phyloP scores from a whole-genome alignment of 2,329 filamentous ascomycete genomes.

The Pezicula neosporulosa region DNA sequence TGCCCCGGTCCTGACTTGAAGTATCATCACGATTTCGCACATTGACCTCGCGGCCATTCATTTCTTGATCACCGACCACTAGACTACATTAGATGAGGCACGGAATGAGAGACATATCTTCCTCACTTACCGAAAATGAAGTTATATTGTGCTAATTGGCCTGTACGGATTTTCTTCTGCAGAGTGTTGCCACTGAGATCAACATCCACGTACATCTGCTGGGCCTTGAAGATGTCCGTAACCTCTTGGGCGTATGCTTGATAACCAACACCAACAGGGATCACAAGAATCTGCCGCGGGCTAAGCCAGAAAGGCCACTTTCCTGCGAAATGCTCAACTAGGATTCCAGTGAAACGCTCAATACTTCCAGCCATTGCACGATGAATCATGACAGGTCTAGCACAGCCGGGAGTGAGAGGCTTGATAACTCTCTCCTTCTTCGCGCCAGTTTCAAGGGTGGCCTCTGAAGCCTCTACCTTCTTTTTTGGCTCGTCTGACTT shows the following conservation, averaged over 20 bases:
- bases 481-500: conserved; percentile 37
- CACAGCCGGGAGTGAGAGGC: conserved; percentile 63
- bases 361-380: conserved; percentile 75
- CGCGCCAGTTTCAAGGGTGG: conserved; percentile 30
- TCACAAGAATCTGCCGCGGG: conserved; percentile 76
- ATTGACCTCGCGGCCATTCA: conserved; percentile 56
- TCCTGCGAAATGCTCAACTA: conserved; percentile 80
- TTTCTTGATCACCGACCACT: conserved; percentile 62
- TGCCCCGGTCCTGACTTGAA: conserved; percentile 57
- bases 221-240: conserved; percentile 61
- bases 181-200: conserved; percentile 76
- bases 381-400: conserved; percentile 83
- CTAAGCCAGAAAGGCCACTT: conserved; percentile 91
- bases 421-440: conserved; percentile 42
- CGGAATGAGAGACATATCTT: neutral
- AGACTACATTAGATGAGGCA: conserved; percentile 8
- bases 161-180: conserved; percentile 85
- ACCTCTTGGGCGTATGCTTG: conserved; percentile 75
- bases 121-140: conserved; percentile 68
- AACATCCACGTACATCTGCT: conserved; percentile 67
- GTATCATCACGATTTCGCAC: conserved; percentile 63
- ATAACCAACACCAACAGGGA: conserved; percentile 71
- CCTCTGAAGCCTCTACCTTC: conserved; percentile 34
- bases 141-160: conserved; percentile 78
- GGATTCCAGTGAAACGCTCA: conserved; percentile 67